A percentile compares a stretch with the other conserved stretches of the same genome.
Evolutionary conservation across 2,329 filamentous ascomycete genomes (phyloP).

Genomic region (Cladorrhinum sp.): DNA sequence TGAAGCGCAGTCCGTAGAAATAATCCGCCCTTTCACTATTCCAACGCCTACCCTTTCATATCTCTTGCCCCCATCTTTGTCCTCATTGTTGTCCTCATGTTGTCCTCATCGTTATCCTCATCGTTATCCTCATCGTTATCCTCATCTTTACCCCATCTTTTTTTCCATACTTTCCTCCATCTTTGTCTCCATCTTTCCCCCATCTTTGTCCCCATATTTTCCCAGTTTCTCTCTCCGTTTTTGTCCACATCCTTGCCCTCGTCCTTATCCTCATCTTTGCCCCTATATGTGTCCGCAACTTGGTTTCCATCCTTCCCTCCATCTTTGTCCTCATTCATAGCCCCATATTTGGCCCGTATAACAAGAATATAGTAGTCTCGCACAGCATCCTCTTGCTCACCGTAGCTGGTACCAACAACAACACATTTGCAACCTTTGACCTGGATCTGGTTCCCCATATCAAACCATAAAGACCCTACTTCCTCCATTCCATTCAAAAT

Average conservation of each 20-base stretch:
- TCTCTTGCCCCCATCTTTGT: conserved; percentile 6
- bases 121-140: too few species aligned
- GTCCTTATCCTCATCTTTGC: too few species aligned
- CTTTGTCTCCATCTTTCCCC: too few species aligned
- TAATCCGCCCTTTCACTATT: conserved; percentile 10
- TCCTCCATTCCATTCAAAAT: conserved; percentile 9
- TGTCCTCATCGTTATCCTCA: too few species aligned
- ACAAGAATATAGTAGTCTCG: conserved; percentile 10
- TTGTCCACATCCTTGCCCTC: too few species aligned
- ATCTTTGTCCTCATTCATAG: conserved; percentile 5
- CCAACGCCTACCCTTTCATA: conserved; percentile 15
- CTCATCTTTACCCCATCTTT: too few species aligned
- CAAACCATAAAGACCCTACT: conserved; percentile 13
- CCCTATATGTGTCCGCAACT: too few species aligned
- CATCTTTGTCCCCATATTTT: too few species aligned
- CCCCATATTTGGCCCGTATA: conserved; percentile 2
- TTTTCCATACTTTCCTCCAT: too few species aligned
- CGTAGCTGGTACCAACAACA: conserved; percentile 1
- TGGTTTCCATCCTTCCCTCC: conserved; percentile 8
- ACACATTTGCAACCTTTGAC: conserved; percentile 7
- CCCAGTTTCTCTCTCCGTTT: too few species aligned
- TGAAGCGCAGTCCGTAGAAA: conserved; percentile 1
- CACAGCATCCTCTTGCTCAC: conserved; percentile 1
- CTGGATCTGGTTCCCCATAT: conserved; percentile 8
- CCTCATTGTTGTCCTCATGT: too few species aligned